These are phyloP conservation scores for Paecilomyces fulvus DNA, from an alignment of 2,329 filamentous ascomycete genomes.

Conservation along the genomic window DNA sequence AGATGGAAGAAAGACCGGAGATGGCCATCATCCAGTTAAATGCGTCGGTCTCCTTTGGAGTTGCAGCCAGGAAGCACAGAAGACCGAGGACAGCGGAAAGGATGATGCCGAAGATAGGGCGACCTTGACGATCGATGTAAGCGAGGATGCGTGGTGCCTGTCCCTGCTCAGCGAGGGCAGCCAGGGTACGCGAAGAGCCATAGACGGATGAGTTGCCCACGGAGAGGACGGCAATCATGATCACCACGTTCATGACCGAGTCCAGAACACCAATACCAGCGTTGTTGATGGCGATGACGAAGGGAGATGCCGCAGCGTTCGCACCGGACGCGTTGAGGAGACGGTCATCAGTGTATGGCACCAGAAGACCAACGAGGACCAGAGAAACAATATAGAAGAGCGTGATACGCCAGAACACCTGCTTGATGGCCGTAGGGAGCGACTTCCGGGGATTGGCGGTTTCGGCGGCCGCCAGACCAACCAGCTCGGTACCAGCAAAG, in stretches of 20 bases:
- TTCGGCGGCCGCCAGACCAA: conserved; percentile 53
- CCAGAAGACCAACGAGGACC: conserved; percentile 70
- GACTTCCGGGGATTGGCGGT: conserved; percentile 55
- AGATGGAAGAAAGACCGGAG: conserved; percentile 63
- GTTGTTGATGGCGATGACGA: conserved; percentile 84
- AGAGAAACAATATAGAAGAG: conserved; percentile 85
- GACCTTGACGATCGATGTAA: conserved; percentile 75
- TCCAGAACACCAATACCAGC: conserved; percentile 74
- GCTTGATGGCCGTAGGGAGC: conserved; percentile 78
- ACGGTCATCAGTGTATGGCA: conserved; percentile 59
- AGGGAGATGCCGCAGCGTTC: conserved; percentile 72
- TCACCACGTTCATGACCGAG: conserved; percentile 90
- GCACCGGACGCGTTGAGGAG: conserved; percentile 54
- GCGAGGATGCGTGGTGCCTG: conserved; percentile 70
- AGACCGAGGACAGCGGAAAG: conserved; percentile 62
- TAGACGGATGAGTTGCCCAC: conserved; percentile 91
- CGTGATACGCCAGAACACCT: conserved; percentile 90
- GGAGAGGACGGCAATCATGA: conserved; percentile 80
- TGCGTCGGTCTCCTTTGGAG: conserved; percentile 50
- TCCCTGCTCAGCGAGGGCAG: conserved; percentile 78
- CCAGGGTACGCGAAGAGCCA: conserved; percentile 80
- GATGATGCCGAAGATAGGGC: conserved; percentile 65
- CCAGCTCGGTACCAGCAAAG: conserved; percentile 55
- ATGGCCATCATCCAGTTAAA: conserved; percentile 75
- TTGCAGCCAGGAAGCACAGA: conserved; percentile 67